Evolutionary conservation across 352 stramenopile genomes (phyloP).

Genomic region (Elongisporangium undulatum): DNA sequence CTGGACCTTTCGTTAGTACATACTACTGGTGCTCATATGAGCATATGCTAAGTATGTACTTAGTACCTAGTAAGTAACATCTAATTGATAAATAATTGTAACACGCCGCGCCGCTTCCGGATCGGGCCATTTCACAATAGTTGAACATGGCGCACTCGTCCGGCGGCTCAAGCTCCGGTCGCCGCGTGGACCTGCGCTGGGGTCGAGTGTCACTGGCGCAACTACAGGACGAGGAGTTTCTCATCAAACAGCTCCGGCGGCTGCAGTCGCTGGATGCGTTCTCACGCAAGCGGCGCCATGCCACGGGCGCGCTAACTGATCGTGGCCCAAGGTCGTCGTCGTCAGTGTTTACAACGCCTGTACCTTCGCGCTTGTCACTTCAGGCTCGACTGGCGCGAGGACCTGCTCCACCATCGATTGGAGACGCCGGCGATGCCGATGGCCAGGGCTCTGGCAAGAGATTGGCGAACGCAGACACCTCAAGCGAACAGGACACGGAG

Average conservation of each 20-base stretch:
- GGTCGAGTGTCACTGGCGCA: conserved; percentile 56
- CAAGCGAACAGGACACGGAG: conserved; percentile 8
- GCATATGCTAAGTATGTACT: too few species aligned
- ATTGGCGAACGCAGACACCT: not conserved
- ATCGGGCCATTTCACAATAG: not conserved
- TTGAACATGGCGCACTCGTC: not conserved
- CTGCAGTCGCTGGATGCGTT: conserved; percentile 30
- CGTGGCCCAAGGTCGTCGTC: not conserved
- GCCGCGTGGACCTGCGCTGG: conserved; percentile 60
- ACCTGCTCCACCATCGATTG: not conserved
- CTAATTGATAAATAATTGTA: not conserved
- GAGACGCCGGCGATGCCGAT: not conserved
- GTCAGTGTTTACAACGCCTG: not conserved
- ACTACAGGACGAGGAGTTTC: conserved; percentile 60
- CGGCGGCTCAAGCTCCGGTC: not conserved
- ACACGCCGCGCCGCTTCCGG: not conserved
- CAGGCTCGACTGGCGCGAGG: not conserved
- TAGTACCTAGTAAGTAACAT: not conserved
- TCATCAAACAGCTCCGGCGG: conserved; percentile 58
- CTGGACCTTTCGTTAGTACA: too few species aligned
- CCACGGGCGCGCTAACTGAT: not conserved
- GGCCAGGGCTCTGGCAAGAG: not conserved
- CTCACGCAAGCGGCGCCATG: not conserved
- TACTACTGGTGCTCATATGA: too few species aligned
- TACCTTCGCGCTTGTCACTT: not conserved